A percentile compares a stretch with the other conserved stretches of the same genome.
phyloP scores from a whole-genome alignment of 2,329 filamentous ascomycete species.

The Diaporthe ampelina region DNA sequence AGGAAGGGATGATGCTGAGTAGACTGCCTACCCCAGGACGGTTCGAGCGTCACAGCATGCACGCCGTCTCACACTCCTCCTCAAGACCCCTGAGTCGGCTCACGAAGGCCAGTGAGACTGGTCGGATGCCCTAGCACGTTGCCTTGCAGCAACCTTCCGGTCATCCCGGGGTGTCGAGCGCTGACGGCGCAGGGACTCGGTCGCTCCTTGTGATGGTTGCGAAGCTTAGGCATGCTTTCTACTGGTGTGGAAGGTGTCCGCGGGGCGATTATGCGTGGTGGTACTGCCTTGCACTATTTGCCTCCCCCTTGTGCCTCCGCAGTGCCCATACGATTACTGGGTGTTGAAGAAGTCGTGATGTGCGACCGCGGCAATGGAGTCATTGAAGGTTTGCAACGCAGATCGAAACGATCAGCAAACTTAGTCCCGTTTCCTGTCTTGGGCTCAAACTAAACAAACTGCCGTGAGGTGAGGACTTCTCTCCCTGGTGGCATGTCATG shows the following conservation, averaged over 20 bases:
- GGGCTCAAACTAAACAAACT: constrained; percentile 13
- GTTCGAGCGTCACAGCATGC: constrained; percentile 24
- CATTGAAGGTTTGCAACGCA: constrained; percentile 20
- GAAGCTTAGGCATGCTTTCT: constrained; percentile 24
- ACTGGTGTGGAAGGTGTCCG: not conserved
- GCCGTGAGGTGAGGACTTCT: not conserved
- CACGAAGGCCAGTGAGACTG: constrained; percentile 9
- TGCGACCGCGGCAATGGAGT: constrained; percentile 9
- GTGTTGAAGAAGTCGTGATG: constrained; percentile 7
- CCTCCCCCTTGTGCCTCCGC: not conserved
- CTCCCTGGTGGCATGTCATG: not conserved
- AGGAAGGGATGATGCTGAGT: constrained; percentile 1
- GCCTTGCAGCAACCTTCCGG: constrained; percentile 34
- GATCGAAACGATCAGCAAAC: constrained; percentile 29
- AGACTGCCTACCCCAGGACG: not conserved
- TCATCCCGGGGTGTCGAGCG: not conserved
- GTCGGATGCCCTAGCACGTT: constrained; percentile 21
- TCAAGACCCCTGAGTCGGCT: constrained; percentile 17
- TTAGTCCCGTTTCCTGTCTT: constrained; percentile 3
- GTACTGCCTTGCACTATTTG: not conserved
- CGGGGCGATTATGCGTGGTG: not conserved
- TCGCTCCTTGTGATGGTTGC: constrained; percentile 8
- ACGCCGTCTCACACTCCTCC: constrained; percentile 21
- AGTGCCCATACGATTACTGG: not conserved
- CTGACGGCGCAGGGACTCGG: constrained; percentile 17